Percentiles rank a stretch among this genome's conserved stretches.
phyloP scores from a whole-genome alignment of 345 rosid species.

The Ceriops decandra region DNA sequence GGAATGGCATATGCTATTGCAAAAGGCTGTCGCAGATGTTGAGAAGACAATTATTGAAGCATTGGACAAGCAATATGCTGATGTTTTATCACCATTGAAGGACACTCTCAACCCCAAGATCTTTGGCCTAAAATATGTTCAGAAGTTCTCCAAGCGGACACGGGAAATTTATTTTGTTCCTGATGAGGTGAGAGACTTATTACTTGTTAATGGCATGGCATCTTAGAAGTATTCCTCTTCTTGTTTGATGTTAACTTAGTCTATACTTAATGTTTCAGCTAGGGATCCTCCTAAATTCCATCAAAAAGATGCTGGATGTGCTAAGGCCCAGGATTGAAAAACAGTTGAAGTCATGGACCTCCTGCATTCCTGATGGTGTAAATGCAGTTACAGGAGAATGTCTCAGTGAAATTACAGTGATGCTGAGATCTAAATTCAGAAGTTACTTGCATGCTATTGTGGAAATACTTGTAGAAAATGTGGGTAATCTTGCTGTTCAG shows the following conservation, averaged over 20 bases:
- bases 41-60: conserved; percentile 31
- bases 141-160: conserved; percentile 21
- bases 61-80: conserved; percentile 25
- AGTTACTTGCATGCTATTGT: conserved; percentile 27
- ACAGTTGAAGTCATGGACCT: conserved; percentile 21
- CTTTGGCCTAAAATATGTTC: conserved; percentile 29
- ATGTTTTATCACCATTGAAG: conserved; percentile 23
- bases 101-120: conserved; percentile 19
- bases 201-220: not conserved
- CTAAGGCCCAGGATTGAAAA: conserved; percentile 20
- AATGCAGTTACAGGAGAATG: conserved; percentile 17
- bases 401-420: conserved; percentile 26
- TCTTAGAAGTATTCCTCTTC: not conserved
- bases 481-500: conserved; percentile 8
- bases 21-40: conserved; percentile 28
- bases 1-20: not conserved
- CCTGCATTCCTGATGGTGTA: conserved; percentile 17
- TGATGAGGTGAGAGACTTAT: conserved; percentile 18
- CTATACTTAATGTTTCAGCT: conserved; percentile 17
- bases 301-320: conserved; percentile 27
- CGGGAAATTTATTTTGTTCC: conserved; percentile 25
- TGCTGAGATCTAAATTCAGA: conserved; percentile 29
- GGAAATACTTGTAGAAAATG: conserved; percentile 24
- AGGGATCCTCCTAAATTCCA: conserved; percentile 27
- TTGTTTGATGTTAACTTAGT: not conserved